These are phyloP conservation scores for Mrakiaceae sp. DNA, from an alignment of 1,284 basidiomycete species.

Conservation along the genomic window DNA sequence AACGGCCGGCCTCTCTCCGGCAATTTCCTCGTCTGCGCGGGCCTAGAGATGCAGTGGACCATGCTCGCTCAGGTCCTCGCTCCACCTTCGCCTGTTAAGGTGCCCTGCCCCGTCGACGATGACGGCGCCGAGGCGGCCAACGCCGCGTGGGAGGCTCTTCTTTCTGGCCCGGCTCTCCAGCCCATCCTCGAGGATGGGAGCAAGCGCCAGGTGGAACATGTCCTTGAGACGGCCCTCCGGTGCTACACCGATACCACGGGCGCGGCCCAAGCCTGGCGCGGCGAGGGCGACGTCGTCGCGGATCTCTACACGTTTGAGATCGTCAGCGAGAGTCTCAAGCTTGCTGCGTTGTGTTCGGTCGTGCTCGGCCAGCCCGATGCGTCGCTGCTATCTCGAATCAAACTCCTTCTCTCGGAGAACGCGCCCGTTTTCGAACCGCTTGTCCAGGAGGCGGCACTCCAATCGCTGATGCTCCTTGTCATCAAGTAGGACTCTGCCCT, in stretches of 20 bases:
- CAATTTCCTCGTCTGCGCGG: slow-evolving; percentile 74
- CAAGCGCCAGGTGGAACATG: not conserved
- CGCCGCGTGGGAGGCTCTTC: slow-evolving; percentile 57
- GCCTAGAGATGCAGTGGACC: slow-evolving; percentile 72
- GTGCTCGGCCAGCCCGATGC: slow-evolving; percentile 58
- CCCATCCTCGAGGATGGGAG: slow-evolving; percentile 29
- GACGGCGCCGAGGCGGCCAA: slow-evolving; percentile 68
- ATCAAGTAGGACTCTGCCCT: slow-evolving; percentile 48
- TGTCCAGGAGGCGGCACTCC: slow-evolving; percentile 74
- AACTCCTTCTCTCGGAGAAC: slow-evolving; percentile 65
- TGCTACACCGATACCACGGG: slow-evolving; percentile 59
- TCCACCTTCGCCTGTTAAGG: slow-evolving; percentile 31
- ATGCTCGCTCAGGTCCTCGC: slow-evolving; percentile 63
- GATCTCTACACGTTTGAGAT: slow-evolving; percentile 82
- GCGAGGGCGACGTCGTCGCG: slow-evolving; percentile 58
- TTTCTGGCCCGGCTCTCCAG: slow-evolving; percentile 28
- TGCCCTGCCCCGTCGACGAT: slow-evolving; percentile 18
- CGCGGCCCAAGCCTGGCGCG: slow-evolving; percentile 65
- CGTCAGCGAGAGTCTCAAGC: slow-evolving; percentile 75
- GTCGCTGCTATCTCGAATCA: slow-evolving; percentile 57
- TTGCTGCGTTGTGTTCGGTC: slow-evolving; percentile 71
- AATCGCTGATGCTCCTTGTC: slow-evolving; percentile 65
- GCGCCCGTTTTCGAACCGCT: slow-evolving; percentile 68
- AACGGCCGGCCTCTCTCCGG: slow-evolving; percentile 68
- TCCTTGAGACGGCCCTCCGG: slow-evolving; percentile 49